Evolutionary conservation across 768 basidiomycete genomes (phyloP), one percentile per base, ranked within the genome.

Genomic region (Boletus subcaerulescens): DNA sequence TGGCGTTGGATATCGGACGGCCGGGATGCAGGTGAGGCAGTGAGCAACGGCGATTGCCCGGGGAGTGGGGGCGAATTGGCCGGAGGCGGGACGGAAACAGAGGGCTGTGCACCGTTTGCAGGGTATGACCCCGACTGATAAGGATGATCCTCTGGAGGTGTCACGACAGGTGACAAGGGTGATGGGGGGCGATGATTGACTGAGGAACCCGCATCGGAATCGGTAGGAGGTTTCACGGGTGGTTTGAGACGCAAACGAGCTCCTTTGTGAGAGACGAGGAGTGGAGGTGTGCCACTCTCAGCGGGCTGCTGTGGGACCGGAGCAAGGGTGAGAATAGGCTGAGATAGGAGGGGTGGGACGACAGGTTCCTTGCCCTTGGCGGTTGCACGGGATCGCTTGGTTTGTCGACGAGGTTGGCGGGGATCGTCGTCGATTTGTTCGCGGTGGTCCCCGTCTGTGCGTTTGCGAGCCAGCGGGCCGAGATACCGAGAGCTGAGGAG

Each of bases 191-290:
- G 69, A 46, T 57, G 57, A 29, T 60, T 70, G 3, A 20, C 57
- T 5, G 63, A 61, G 4, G 59, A 55, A 22, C 53, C 50, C 6
- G 50, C 22, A 13, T 67, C 66, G 0, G 60, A 57, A 5, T 70
- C 65, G 5, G 55, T 52, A 3, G 64, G n/a, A 3, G 72, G 69
- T 26, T 62, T 71, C 1, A 66, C 67, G 7, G 79, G 76, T 0
- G 80, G 77, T 54, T 80, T 81, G 52, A 81, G 73, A 53, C 81
- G 76, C 42, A 81, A 62, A 22, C 77, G 72, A 29, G 79, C 73
- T 12, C 81, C 81, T n/a, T 74, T 74, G 45, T 75, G 74, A 0
- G 78, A 75, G 13, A 80, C 76, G 29, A 80, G 64, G 15, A 78
- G 62, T 7, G 75, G 71, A 1, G 68, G 47, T 0, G 63, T 54